phyloP scores from a whole-genome alignment of 768 basidiomycete genomes.

The Holtermannia corniformis region DNA sequence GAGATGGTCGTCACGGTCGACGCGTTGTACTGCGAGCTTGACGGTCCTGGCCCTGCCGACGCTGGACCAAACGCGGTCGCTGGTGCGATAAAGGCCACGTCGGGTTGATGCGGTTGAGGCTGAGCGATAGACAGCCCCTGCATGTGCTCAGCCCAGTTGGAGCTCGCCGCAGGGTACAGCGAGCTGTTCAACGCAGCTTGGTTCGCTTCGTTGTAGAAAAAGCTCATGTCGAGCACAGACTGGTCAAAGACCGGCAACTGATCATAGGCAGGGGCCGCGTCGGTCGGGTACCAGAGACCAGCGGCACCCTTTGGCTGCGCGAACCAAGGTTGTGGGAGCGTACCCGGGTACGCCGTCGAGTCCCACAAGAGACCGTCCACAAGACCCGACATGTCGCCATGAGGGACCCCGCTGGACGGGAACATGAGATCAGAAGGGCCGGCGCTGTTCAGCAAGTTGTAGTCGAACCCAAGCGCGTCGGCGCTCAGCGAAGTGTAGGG shows the following conservation, averaged over 20 bases:
- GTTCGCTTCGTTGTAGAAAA: constrained; percentile 9
- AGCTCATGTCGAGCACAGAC: constrained; percentile 4
- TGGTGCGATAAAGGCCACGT: not conserved
- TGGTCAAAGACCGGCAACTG: not conserved
- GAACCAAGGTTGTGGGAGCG: constrained; percentile 39
- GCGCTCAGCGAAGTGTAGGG: not conserved
- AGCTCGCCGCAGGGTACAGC: not conserved
- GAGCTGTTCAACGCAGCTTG: not conserved
- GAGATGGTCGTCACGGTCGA: not conserved
- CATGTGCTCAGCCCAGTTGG: not conserved
- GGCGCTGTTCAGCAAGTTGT: not conserved
- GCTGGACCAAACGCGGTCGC: too few relatives aligned
- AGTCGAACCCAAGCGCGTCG: not conserved
- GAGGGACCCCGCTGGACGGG: not conserved
- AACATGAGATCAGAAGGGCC: not conserved
- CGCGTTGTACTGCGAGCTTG: constrained; percentile 4
- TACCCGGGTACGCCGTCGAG: constrained; percentile 32
- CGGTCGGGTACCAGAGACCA: constrained; percentile 15
- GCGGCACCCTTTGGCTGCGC: constrained; percentile 27
- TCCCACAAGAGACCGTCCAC: constrained; percentile 22
- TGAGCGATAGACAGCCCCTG: not conserved
- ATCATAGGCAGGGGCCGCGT: constrained; percentile 11
- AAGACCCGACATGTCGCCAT: not conserved
- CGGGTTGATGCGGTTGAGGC: not conserved
- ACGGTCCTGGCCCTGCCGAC: not conserved